phyloP scores from a whole-genome alignment of 1,284 basidiomycete species.

The Pisolithus thermaeus region DNA sequence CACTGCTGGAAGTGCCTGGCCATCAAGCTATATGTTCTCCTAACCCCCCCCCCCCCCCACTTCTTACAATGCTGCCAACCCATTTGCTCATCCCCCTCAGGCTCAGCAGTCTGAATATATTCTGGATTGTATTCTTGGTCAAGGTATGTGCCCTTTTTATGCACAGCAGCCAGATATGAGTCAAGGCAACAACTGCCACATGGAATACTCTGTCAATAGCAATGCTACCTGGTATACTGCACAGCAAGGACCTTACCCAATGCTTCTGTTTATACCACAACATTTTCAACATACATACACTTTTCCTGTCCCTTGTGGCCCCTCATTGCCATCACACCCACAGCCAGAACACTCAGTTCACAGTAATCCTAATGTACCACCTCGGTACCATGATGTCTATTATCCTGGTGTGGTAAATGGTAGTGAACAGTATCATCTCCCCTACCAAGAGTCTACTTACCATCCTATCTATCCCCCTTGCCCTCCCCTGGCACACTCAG shows the following conservation, averaged over 20 bases:
- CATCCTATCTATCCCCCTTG: background rate
- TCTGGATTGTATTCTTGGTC: background rate
- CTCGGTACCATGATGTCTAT: background rate
- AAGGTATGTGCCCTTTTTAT: background rate
- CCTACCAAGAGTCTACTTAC: background rate
- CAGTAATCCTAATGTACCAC: background rate
- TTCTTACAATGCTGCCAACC: background rate
- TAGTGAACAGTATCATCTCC: background rate
- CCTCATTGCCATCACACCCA: background rate
- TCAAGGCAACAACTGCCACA: background rate
- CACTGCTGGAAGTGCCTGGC: background rate
- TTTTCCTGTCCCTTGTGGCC: background rate
- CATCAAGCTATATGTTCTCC: background rate
- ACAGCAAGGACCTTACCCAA: background rate
- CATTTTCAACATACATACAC: background rate
- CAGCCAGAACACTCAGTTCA: background rate
- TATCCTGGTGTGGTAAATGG: background rate
- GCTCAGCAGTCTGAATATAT: background rate
- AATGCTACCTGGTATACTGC: background rate
- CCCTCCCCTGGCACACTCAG: background rate
- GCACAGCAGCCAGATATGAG: background rate
- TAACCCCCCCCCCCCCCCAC: background rate
- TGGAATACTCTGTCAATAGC: background rate
- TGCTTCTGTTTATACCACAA: background rate
- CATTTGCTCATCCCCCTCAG: background rate